Base-by-base conservation (phyloP, 1,284 basidiomycete genomes). In the Ustilago hordei region DNA sequence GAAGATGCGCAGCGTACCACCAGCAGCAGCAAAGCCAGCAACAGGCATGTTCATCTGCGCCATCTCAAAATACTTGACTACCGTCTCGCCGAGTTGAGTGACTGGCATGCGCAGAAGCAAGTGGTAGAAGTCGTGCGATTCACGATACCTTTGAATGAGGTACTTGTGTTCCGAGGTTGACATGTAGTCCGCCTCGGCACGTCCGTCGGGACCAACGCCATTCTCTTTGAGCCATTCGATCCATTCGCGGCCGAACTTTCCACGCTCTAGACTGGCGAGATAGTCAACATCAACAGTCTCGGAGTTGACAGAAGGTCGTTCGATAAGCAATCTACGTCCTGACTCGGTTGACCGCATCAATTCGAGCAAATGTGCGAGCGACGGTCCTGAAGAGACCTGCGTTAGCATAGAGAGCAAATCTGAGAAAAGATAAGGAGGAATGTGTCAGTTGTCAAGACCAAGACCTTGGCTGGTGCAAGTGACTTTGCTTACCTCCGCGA, bases 141-240 rank as follows among this genome's bases (percentile, higher is more conserved):
- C 95, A 43, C 97, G 92, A 86, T 99, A 99, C 50, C 97, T 92
- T 81, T 97, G 94, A 92, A 99, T 95, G 64, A 98, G 94, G 86
- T 98, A 86, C 54, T 80, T 80, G 50, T 81, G 74, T 67, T 84
- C 81, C 1, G 94, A 93, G 79, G 96, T 94, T 82, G 93, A 90
- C 79, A 99, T 93, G 86, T 98, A 98, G 52, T 80, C 80, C 3
- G 82, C 72, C 54, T 85, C 79, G 28, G 93, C 93, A 68, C 96
- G 89, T 47, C 95, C 95, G 87, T 99, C 97, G 7, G 97, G 97
- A 2, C 93, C 95, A n/a, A 98, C 92, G 4, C 91, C 91, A 86
- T 93, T 94, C 48, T 92, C 89, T 72, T 94, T 91, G 5, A 99
- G 89, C 96, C 97, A 99, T 62, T 92, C 92, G 64, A 92, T 89